Evolutionary conservation across 83 land plant genomes (phyloP), one percentile per base, ranked within the genome.

Genomic region (Isoetes engelmannii): DNA sequence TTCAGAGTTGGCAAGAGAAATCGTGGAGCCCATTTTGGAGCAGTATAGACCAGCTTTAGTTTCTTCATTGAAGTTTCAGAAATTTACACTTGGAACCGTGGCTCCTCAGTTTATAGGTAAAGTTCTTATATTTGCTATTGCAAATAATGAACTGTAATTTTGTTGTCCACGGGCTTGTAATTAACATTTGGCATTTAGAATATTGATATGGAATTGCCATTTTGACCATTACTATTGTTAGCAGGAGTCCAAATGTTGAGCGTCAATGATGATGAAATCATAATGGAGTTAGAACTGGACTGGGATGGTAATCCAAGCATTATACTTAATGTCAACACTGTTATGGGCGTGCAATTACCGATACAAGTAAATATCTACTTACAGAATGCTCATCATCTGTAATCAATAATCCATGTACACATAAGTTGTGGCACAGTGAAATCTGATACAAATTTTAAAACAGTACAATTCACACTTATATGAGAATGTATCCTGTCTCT

Each of bases 291-390:
- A 63, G 97, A 90, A 71, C n/a, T 84, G 49, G 84, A 88, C 51
- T 93, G 98, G 98, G 89, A 90, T 78, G 98, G 98, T 7, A 83
- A 90, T 73, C 96, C 98, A 44, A 90, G 80, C 70, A 84, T 91
- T 53, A 69, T 87, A n/a, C 85, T 93, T 61, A 85, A 80, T 70
- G 83, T 93, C 57, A 72, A 69, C 4, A 83, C 97, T 7, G 67
- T 57, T 56, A 41, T 86, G 46, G 98, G 98, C 59, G 81, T 90
- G 9, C 65, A 68, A 5, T 80, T 90, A 7, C 97, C 98, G 48
- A 72, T 93, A 6, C 90, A 93, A 92, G 98, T 93, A 70, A n/a
- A n/a, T n/a, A n/a, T n/a, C n/a, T n/a, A n/a, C n/a, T n/a, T n/a
- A n/a, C n/a, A n/a, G n/a, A n/a, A n/a, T n/a, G n/a, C n/a, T n/a